Base-by-base conservation (phyloP, 306 rosid genomes). In the Purshia tridentata region DNA sequence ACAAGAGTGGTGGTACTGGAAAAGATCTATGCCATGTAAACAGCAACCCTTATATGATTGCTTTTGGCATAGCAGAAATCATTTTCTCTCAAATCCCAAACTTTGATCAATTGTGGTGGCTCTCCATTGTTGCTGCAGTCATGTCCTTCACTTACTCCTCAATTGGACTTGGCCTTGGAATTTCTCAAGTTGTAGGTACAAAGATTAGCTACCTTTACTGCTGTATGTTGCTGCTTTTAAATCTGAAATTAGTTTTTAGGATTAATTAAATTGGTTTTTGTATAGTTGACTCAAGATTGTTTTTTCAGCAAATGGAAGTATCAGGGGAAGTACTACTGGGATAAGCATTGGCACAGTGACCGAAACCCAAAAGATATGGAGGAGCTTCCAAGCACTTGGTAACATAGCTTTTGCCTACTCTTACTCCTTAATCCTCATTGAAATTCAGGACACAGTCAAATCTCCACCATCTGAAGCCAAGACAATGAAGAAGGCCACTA, bases 381-480 rank as follows among this genome's bases (percentile, higher is more conserved):
- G 67, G 67, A 67, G 69, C 46, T 84, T 84, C 70, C 88, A 84
- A 70, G 81, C 85, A 46, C 64, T 84, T 37, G 88, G 88, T 0
- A 73, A 84, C 67, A 81, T 84, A 19, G 82, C 88, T 40, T 81
- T 75, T 48, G 78, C 88, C 29, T 84, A 84, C 63, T 75, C 81
- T 41, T 81, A 59, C 73, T 76, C 88, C 5, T 47, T 54, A 4
- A 40, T 84, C 65, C 83, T 84, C 57, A 75, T 84, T 54, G 88
- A 84, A 58, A 84, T 84, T 42, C 85, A 92, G 96, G 91, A 92
- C 89, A 92, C 97, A 4, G 2, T 92, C 10, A 92, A 74, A 84
- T 87, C 93, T 14, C 98, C 96, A 58, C 98, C 98, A 50, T 79
- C 92, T 48, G 98, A 92, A 79, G 87, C 87, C 61, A 90, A 85